Conservation (phyloP, 2,329 filamentous ascomycete genomes). For the Ophiostoma ips region DNA sequence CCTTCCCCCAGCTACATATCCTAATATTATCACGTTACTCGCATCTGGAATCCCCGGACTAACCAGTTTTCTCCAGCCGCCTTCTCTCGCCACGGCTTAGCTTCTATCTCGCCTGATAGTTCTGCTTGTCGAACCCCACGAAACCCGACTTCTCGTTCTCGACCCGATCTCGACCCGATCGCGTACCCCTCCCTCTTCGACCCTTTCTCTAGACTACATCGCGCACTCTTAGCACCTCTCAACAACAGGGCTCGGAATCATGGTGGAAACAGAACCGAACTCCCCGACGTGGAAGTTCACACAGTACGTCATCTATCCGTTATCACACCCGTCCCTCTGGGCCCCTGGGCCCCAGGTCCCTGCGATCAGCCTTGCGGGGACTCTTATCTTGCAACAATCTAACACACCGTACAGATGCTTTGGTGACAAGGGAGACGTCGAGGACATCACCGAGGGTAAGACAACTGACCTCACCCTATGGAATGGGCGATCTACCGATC, state of each 20-base stretch:
- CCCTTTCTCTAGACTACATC: neutral
- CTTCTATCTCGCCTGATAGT: neutral
- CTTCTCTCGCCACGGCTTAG: neutral
- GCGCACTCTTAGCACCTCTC: conserved; percentile 6
- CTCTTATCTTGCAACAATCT: too few relatives aligned
- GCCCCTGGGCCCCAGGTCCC: neutral
- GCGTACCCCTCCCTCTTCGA: neutral
- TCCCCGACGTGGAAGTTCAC: conserved; percentile 99
- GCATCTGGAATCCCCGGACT: neutral
- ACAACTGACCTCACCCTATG: neutral
- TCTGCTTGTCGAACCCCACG: neutral
- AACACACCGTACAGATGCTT: conserved; percentile 59
- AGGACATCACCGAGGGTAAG: conserved; percentile 93
- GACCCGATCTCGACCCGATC: neutral
- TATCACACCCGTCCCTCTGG: too few relatives aligned
- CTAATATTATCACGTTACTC: neutral
- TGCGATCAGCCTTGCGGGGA: neutral
- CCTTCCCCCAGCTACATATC: neutral
- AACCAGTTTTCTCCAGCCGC: neutral
- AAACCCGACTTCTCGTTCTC: neutral
- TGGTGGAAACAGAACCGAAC: conserved; percentile 92
- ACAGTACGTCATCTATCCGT: conserved; percentile 52
- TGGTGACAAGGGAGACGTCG: conserved; percentile 97
- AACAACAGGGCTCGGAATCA: conserved; percentile 37
- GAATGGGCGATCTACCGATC: neutral